A percentile compares a stretch with the other conserved stretches of the same genome.
These are phyloP conservation scores for Auricularia heimuer DNA, from an alignment of 768 basidiomycete genomes.

Conservation along the genomic window DNA sequence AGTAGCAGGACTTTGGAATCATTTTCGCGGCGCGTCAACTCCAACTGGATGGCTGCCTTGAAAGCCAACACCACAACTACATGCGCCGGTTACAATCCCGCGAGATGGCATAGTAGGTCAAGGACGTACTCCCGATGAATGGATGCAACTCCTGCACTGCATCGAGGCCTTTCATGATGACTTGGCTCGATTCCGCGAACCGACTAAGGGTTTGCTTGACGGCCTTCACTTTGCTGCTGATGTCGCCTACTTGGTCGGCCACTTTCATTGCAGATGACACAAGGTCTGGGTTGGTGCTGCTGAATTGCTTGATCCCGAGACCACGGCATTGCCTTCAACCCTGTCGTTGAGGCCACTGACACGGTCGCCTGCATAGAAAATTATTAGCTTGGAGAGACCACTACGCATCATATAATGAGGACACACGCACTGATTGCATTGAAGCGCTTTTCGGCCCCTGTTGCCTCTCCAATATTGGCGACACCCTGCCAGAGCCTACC, in stretches of 20 bases:
- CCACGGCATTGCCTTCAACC: not conserved
- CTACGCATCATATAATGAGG: not conserved
- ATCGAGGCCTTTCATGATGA: slow-evolving; percentile 3
- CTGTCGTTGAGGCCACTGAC: not conserved
- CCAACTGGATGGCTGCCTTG: slow-evolving; percentile 3
- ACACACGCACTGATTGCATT: not conserved
- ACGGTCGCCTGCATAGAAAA: not conserved
- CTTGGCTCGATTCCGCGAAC: not conserved
- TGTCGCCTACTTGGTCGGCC: not conserved
- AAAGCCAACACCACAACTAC: slow-evolving; percentile 5
- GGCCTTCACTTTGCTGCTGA: not conserved
- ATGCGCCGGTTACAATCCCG: no score
- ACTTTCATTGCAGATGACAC: not conserved
- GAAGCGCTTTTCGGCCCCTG: not conserved
- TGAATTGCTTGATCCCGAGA: not conserved
- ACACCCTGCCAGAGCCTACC: not conserved
- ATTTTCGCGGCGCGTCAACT: slow-evolving; percentile 3
- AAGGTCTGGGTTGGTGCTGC: not conserved
- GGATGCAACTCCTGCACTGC: slow-evolving; percentile 6
- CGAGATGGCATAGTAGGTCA: no score
- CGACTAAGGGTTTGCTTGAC: not conserved
- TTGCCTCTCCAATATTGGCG: not conserved
- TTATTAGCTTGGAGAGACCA: not conserved
- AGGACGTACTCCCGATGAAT: slow-evolving; percentile 1
- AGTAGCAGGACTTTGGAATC: slow-evolving; percentile 1